These are phyloP conservation scores for Bathelium albidoporum DNA, from an alignment of 495 filamentous ascomycete species.

Conservation along the genomic window DNA sequence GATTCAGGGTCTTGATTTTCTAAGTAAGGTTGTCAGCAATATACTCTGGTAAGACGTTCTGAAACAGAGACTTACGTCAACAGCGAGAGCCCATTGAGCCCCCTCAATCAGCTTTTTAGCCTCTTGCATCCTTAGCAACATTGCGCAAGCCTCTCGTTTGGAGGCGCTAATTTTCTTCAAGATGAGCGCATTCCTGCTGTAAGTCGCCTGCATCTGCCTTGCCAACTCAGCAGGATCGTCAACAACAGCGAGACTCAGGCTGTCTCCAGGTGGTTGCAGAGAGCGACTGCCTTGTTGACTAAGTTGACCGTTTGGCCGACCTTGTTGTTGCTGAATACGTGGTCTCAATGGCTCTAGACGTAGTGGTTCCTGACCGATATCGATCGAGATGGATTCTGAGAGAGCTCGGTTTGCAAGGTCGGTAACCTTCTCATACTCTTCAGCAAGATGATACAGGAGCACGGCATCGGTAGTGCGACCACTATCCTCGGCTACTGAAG, in stretches of 20 bases:
- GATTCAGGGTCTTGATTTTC: constrained; percentile 60
- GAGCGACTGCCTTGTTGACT: constrained; percentile 12
- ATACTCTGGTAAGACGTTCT: not conserved
- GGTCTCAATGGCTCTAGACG: constrained; percentile 72
- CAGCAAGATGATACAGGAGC: constrained; percentile 84
- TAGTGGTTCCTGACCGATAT: constrained; percentile 65
- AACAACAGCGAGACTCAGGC: constrained; percentile 71
- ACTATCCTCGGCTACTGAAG: constrained; percentile 83
- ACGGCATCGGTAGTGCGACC: constrained; percentile 87
- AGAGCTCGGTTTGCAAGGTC: constrained; percentile 80
- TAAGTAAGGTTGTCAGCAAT: constrained; percentile 9
- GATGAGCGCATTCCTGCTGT: constrained; percentile 65
- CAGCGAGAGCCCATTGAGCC: constrained; percentile 61
- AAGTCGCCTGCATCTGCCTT: constrained; percentile 67
- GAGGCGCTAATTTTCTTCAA: constrained; percentile 51
- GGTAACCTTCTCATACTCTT: constrained; percentile 87
- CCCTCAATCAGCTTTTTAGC: constrained; percentile 62
- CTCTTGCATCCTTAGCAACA: constrained; percentile 66
- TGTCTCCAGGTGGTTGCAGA: constrained; percentile 39
- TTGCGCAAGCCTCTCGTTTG: constrained; percentile 59
- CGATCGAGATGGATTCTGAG: constrained; percentile 72
- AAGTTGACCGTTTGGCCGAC: no score
- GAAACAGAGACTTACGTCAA: constrained; percentile 58
- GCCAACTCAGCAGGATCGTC: constrained; percentile 78
- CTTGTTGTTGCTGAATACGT: constrained; percentile 28